These are phyloP conservation scores for Xylaria curta DNA, from an alignment of 495 filamentous ascomycete species.

Conservation along the genomic window DNA sequence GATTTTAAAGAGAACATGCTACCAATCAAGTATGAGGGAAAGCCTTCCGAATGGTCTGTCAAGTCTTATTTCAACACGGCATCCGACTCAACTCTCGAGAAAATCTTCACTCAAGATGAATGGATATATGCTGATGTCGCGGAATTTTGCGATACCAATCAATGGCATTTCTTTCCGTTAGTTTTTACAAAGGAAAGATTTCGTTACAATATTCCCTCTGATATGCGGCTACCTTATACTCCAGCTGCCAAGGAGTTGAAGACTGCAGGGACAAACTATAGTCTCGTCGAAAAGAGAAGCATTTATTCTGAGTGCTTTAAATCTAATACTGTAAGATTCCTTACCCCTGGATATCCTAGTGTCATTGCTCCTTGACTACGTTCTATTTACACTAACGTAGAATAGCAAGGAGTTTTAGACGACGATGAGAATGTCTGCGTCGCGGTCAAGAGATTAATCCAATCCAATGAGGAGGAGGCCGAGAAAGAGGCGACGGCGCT, in stretches of 20 bases:
- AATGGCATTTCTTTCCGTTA: neutral
- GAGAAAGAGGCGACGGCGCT: neutral
- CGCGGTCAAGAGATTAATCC: conserved; percentile 3
- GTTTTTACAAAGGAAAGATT: neutral
- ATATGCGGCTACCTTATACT: neutral
- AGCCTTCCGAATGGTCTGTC: neutral
- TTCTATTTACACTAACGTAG: neutral
- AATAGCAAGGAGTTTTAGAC: neutral
- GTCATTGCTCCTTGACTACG: neutral
- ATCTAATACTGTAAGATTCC: neutral
- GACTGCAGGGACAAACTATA: neutral
- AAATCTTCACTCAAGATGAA: neutral
- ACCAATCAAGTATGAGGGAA: neutral
- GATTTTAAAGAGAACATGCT: conserved; percentile 1
- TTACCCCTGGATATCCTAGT: neutral
- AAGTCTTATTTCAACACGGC: conserved; percentile 1
- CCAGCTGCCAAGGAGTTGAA: neutral
- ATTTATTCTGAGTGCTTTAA: neutral
- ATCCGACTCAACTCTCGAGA: neutral
- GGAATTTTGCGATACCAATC: neutral
- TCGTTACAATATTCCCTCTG: neutral
- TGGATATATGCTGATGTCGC: neutral
- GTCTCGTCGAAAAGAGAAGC: conserved; percentile 5
- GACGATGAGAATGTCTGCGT: neutral
- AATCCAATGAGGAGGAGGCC: neutral